These are phyloP conservation scores for Sarcomyxa edulis DNA, from an alignment of 768 basidiomycete genomes.

Conservation along the genomic window DNA sequence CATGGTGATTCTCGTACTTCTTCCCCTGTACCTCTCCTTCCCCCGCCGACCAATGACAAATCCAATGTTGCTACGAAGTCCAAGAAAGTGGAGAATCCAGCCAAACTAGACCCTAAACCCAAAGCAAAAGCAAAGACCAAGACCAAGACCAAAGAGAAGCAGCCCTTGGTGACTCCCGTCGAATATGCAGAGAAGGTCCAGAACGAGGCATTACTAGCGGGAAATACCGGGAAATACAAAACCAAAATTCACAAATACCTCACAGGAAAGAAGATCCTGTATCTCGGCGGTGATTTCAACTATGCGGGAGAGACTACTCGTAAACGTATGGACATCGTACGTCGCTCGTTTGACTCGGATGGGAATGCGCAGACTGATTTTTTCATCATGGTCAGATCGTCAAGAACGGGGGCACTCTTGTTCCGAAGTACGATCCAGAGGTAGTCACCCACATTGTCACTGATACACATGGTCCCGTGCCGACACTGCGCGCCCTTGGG, in stretches of 20 bases:
- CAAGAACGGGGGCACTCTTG: slow-evolving; percentile 55
- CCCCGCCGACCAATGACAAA: no score
- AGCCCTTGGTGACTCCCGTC: slow-evolving; percentile 36
- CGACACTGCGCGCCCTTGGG: slow-evolving; percentile 38
- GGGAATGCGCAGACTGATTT: slow-evolving; percentile 3
- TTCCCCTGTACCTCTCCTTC: slow-evolving; percentile 19
- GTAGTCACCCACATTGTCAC: slow-evolving; percentile 67
- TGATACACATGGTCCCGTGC: slow-evolving; percentile 22
- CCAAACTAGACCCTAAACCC: slow-evolving; percentile 6
- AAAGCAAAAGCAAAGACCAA: slow-evolving; percentile 18
- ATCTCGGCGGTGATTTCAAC: slow-evolving; percentile 52
- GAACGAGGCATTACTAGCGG: slow-evolving; percentile 18
- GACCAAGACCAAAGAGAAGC: slow-evolving; percentile 29
- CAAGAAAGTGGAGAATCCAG: slow-evolving; percentile 4
- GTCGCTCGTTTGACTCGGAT: no score
- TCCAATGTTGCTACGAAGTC: slow-evolving; percentile 5
- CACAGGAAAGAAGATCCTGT: slow-evolving; percentile 51
- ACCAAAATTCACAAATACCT: slow-evolving; percentile 29
- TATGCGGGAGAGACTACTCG: slow-evolving; percentile 47
- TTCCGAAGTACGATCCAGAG: slow-evolving; percentile 50
- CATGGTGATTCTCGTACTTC: slow-evolving; percentile 19
- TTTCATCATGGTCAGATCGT: slow-evolving; percentile 41
- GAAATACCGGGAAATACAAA: slow-evolving; percentile 13
- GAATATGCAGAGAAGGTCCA: slow-evolving; percentile 51
- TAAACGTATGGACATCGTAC: slow-evolving; percentile 56